Evolutionary conservation across 768 basidiomycete genomes (phyloP), one percentile per base, ranked within the genome.

Genomic region (Thelephora aurantiotincta): DNA sequence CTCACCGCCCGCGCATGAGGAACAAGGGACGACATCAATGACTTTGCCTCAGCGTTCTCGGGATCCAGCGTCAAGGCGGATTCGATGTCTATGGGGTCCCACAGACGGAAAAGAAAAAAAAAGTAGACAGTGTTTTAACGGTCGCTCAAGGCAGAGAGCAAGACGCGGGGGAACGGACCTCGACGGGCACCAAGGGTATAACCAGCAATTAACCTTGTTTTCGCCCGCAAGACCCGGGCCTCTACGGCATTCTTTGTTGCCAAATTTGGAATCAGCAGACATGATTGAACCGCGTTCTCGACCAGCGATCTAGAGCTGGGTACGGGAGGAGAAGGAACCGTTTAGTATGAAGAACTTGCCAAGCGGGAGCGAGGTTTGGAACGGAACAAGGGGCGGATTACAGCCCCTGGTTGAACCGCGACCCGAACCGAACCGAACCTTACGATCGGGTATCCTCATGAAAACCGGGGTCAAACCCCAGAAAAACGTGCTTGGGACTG

Each of bases 221-320:
- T 75, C n/a, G 79, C 82, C 19, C 82, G 73, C 44, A 84, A 59
- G 37, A 85, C 68, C 50, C 77, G 73, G 45, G 80, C 80, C 56
- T 72, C 75, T 18, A 77, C 74, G 7, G 73, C 61, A 45, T 70
- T 74, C 55, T 70, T 66, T 9, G 72, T 60, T 35, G 71, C 66
- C 37, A 77, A 64, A 11, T 72, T 72, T 14, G 70, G 65, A 44
- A 82, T 69, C 52, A 74, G 71, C 36, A 85, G 66, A 52, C 78
- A 78, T 3, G 80, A 82, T 60, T 82, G 78, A 50, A 82, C 77
- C 43, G 78, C 80, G 58, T 82, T 84, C 66, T 85, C 82, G 63
- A 82, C 74, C 55, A 76, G 67, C 9, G 71, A 71, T 63, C 75
- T 74, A 60, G 72, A 76, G 44, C 72, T 74, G 51, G 51, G 33